Evolutionary conservation across 768 basidiomycete genomes (phyloP), one percentile per base, ranked within the genome.

Genomic region (Clitopilus passeckerianus): DNA sequence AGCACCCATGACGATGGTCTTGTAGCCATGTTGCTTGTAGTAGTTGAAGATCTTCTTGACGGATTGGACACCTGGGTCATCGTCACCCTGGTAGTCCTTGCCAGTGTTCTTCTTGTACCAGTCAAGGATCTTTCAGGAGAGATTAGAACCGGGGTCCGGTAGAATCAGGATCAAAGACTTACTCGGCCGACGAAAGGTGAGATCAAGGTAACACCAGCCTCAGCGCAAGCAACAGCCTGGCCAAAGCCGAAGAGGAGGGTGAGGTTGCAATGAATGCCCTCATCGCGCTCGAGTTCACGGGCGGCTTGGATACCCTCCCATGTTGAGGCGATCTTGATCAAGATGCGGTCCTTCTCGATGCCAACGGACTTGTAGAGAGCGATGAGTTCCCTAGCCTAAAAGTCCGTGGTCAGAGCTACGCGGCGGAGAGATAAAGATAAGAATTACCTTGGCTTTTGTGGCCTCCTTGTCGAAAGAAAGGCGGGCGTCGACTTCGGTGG

Each of bases 261-360:
- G 65, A 99, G 86, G 80, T 99, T 98, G 83, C 95, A 98, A 86
- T 96, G 95, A 75, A 99, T 98, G 63, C 82, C 84, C 60, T 97
- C 87, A 66, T 96, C 90, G 61, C 83, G 75, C 81, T 99, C 97
- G 65, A 99, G 89, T 75, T 95, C 89, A 63, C 94, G 87, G 35
- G 97, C 97, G 60, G 97, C 97, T 75, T 99, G 96, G 79, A 99
- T 99, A 76, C 97, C 97, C 77, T 98, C 97, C 92, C 93, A 99
- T 53, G 95, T 95, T 41, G 97, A 96, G 30, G 96, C 97, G 71
- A 99, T 98, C 82, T 99, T 99, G 86, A 99, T 98, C 66, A 99
- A 81, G 63, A 99, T 80, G 63, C 97, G 93, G 44, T 98, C 95
- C 78, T 91, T 93, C 72, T 85, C 79, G 79, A 99, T 86, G 63